phyloP scores from a whole-genome alignment of 805 yeast species.

The Monosporozyma aquatica region DNA sequence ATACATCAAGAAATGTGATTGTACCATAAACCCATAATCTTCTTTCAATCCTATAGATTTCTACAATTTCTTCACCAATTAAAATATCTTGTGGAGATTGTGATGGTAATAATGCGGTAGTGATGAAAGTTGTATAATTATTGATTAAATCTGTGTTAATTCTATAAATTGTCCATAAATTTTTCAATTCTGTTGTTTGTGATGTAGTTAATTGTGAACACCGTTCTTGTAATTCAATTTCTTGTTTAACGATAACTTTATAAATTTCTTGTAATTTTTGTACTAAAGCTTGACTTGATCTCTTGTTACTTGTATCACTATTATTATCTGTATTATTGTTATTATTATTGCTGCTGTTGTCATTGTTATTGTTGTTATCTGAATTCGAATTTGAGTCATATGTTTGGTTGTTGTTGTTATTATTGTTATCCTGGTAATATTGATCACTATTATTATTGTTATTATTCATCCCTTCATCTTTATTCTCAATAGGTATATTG shows the following conservation, averaged over 20 bases:
- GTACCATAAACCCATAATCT: constrained; percentile 83
- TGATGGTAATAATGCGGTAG: constrained; percentile 64
- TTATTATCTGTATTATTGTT: constrained; percentile 18
- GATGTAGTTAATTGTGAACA: constrained; percentile 52
- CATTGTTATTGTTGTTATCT: constrained; percentile 8
- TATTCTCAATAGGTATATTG: background rate
- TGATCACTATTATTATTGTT: constrained; percentile 5
- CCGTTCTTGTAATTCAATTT: constrained; percentile 60
- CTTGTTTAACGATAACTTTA: constrained; percentile 56
- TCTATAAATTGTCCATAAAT: constrained; percentile 64
- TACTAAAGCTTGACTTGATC: constrained; percentile 43
- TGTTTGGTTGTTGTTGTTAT: too few relatives aligned
- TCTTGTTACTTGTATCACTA: constrained; percentile 15
- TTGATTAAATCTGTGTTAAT: constrained; percentile 57
- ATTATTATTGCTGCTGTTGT: constrained; percentile 14
- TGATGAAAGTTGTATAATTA: constrained; percentile 61
- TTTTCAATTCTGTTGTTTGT: constrained; percentile 49
- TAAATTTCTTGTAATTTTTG: constrained; percentile 67
- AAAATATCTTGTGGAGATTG: constrained; percentile 38
- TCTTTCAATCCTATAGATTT: constrained; percentile 67
- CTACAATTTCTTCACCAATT: constrained; percentile 63
- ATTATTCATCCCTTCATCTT: constrained; percentile 4
- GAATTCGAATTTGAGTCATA: constrained; percentile 6
- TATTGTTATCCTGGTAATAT: constrained; percentile 4
- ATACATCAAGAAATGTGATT: constrained; percentile 68